Percentiles rank a stretch among this genome's conserved stretches.
phyloP scores from a whole-genome alignment of 2,329 filamentous ascomycete genomes.

The Fusarium sp. region DNA sequence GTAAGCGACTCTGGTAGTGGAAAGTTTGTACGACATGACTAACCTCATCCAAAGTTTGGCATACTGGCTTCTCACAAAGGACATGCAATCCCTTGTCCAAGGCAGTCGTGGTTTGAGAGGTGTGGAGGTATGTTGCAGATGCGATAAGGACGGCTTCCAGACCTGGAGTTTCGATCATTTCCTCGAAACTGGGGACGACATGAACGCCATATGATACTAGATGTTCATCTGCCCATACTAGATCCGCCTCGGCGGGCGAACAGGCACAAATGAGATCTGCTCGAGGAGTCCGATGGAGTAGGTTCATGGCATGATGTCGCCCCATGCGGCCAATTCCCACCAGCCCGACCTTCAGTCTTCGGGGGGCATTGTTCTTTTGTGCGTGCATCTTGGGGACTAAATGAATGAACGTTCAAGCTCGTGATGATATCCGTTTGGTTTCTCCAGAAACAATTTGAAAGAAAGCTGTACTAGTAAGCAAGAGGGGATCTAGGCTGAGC shows the following conservation, averaged over 20 bases:
- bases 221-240: not conserved
- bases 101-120: not conserved
- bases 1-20: not conserved
- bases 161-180: constrained; percentile 8
- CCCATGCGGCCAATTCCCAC: constrained; percentile 15
- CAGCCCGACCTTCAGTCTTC: not conserved
- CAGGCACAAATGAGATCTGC: constrained; percentile 2
- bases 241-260: constrained; percentile 4
- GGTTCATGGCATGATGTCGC: constrained; percentile 4
- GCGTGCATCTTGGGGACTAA: not conserved
- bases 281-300: not conserved
- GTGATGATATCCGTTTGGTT: too few species aligned
- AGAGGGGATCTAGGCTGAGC: too few species aligned
- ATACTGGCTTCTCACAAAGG: constrained; percentile 10
- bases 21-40: not conserved
- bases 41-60: constrained; percentile 1
- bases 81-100: constrained; percentile 7
- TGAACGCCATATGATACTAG: not conserved
- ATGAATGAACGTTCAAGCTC: too few species aligned
- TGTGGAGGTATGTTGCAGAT: constrained; percentile 2
- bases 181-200: constrained; percentile 5
- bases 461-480: too few species aligned
- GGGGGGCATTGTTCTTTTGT: not conserved
- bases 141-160: constrained; percentile 8
- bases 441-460: too few species aligned